Percentiles rank a stretch among this genome's conserved stretches.
Conservation (phyloP, 805 yeast genomes). For the Ogataea henricii region DNA sequence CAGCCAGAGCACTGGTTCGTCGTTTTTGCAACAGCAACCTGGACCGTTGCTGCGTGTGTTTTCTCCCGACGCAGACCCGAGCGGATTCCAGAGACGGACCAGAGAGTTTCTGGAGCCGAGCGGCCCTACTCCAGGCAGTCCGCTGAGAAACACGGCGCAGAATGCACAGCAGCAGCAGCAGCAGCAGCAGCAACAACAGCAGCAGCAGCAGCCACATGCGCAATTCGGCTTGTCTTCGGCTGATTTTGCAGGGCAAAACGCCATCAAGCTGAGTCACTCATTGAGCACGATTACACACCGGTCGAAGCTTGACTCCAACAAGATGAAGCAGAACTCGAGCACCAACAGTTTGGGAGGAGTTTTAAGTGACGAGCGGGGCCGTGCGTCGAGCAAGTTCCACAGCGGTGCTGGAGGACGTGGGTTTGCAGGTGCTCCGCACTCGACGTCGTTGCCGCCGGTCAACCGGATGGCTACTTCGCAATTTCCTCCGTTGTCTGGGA, state of each 20-base stretch:
- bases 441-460: conserved; percentile 30
- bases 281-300: conserved; percentile 31
- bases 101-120: conserved; percentile 20
- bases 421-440: conserved; percentile 15
- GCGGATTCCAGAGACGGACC: conserved; percentile 24
- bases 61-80: conserved; percentile 31
- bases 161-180: conserved; percentile 7
- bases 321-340: conserved; percentile 13
- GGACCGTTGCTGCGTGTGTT: conserved; percentile 27
- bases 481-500: background rate
- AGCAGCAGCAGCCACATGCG: background rate
- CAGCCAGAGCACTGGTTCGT: conserved; percentile 8
- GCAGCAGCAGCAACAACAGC: background rate
- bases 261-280: conserved; percentile 32
- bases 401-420: conserved; percentile 16
- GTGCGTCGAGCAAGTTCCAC: conserved; percentile 20
- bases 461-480: conserved; percentile 14
- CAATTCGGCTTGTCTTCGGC: conserved; percentile 20
- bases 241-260: conserved; percentile 30
- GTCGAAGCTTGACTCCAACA: conserved; percentile 25
- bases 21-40: conserved; percentile 12
- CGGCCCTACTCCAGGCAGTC: conserved; percentile 7
- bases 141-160: conserved; percentile 3
- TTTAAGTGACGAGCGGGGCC: conserved; percentile 22
- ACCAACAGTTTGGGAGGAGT: conserved; percentile 8